Evolutionary conservation across 2,329 filamentous ascomycete genomes (phyloP), one percentile per base, ranked within the genome.

Genomic region (Diaporthe sp.): DNA sequence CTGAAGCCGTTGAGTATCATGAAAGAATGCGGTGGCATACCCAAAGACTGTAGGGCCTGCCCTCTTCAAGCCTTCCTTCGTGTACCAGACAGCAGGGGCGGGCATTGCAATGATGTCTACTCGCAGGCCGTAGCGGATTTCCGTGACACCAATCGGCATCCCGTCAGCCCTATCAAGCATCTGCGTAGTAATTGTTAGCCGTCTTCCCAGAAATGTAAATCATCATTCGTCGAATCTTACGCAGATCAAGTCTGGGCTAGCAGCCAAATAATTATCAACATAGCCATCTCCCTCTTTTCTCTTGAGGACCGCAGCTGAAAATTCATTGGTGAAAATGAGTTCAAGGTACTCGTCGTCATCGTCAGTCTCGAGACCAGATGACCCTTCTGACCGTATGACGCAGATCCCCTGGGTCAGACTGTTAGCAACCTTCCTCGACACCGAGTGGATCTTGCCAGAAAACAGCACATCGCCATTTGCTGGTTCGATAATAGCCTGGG

Each of bases 121-220:
- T 5, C 49, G 65, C 34, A 70, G 2, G 3, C 65, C 65, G 3
- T 70, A 70, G 2, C 65, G 65, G n/a, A 42, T 34, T 70, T 70
- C 65, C 2, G 65, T 70, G n/a, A 70, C 65, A 7, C 49, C 65
- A 7, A 70, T 70, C 49, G 65, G 65, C 65, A 70, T 70, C 5
- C 65, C 65, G 22, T 70, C 49, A 9, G 65, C 65, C n/a, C 31
- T n/a, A 31, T 70, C 65, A 25, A 70, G 65, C 65, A 70, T 70
- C 65, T 70, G 9, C 4, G 4, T 7, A 1, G 2, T 8, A 13
- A 20, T 10, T 13, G 34, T 70, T 25, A 70, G 63, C n/a, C n/a
- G n/a, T n/a, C n/a, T n/a, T n/a, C n/a, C n/a, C n/a, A n/a, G n/a
- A n/a, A n/a, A n/a, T n/a, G n/a, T n/a, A n/a, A n/a, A n/a, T n/a